Evolutionary conservation across 2,329 filamentous ascomycete species (phyloP).

Genomic region (Gaeumannomyces sp.): DNA sequence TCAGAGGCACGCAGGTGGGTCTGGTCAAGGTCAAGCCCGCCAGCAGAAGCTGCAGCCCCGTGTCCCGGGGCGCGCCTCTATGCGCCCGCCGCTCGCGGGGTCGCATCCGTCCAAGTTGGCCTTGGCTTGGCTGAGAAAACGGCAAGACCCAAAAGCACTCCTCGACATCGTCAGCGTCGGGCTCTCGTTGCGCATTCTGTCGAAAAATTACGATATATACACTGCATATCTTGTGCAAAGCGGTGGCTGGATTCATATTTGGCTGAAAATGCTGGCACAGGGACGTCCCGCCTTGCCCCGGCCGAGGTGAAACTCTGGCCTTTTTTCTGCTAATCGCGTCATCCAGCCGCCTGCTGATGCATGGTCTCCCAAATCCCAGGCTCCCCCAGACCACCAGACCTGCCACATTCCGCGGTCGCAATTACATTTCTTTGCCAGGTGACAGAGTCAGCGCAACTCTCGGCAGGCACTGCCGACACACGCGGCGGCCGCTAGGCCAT

Average conservation of each 20-base stretch:
- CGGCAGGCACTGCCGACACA: too few relatives aligned
- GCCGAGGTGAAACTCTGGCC: not conserved
- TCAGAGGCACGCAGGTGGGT: not conserved
- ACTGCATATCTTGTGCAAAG: not conserved
- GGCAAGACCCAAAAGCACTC: not conserved
- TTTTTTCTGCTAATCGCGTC: slow-evolving; percentile 20
- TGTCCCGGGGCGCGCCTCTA: not conserved
- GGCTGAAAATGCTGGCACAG: not conserved
- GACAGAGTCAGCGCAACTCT: not conserved
- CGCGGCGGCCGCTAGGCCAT: not conserved
- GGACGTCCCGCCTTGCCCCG: slow-evolving; percentile 2
- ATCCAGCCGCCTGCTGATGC: slow-evolving; percentile 22
- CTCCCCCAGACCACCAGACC: slow-evolving; percentile 17
- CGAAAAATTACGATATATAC: not conserved
- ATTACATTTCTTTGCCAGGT: not conserved
- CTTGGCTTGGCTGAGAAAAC: not conserved
- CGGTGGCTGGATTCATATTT: not conserved
- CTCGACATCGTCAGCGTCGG: not conserved
- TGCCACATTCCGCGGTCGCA: slow-evolving; percentile 1
- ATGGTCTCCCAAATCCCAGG: slow-evolving; percentile 17
- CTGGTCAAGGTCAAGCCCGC: not conserved
- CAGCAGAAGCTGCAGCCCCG: not conserved
- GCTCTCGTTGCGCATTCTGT: not conserved
- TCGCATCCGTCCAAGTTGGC: not conserved
- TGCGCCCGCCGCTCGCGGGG: not conserved